Conservation (phyloP, 164 flowering plant species). For the Paratinospora sagittata region DNA sequence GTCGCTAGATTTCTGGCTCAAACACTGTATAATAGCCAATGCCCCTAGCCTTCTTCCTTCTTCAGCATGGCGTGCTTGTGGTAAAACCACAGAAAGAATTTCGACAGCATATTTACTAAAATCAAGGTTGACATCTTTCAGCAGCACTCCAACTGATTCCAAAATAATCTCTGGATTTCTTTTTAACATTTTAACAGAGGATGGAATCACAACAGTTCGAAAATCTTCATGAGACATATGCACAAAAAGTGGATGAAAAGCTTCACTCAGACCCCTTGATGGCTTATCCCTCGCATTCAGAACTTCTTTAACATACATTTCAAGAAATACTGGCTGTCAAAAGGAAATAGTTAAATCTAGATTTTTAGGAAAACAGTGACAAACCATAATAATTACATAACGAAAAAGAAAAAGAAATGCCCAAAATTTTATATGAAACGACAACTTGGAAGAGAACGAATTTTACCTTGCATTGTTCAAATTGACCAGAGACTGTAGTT, state of each 20-base stretch:
- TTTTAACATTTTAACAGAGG: conserved; percentile 84
- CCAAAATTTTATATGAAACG: not conserved
- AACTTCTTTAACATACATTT: conserved; percentile 68
- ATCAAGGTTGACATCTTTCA: conserved; percentile 67
- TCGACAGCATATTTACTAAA: conserved; percentile 88
- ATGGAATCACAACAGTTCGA: conserved; percentile 57
- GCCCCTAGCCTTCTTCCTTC: conserved; percentile 74
- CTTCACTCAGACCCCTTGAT: conserved; percentile 58
- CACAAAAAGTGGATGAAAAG: conserved; percentile 62
- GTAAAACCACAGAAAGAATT: conserved; percentile 60
- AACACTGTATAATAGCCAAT: conserved; percentile 50
- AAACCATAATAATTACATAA: not conserved
- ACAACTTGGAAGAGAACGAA: conserved; percentile 4
- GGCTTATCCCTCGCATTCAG: conserved; percentile 84
- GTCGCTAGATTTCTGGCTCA: conserved; percentile 84
- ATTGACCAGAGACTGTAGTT: conserved; percentile 24
- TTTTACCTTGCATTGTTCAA: conserved; percentile 65
- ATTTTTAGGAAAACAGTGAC: not conserved
- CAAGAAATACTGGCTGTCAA: conserved; percentile 78
- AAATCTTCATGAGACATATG: conserved; percentile 79
- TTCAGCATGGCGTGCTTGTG: conserved; percentile 90
- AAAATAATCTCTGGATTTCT: conserved; percentile 95
- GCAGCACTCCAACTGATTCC: conserved; percentile 73
- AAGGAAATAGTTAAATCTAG: conserved; percentile 16
- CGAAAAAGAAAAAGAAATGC: not conserved